Percentiles rank a stretch among this genome's conserved stretches.
phyloP scores from a whole-genome alignment of 208 protist genomes.

The Lotmaria passim region DNA sequence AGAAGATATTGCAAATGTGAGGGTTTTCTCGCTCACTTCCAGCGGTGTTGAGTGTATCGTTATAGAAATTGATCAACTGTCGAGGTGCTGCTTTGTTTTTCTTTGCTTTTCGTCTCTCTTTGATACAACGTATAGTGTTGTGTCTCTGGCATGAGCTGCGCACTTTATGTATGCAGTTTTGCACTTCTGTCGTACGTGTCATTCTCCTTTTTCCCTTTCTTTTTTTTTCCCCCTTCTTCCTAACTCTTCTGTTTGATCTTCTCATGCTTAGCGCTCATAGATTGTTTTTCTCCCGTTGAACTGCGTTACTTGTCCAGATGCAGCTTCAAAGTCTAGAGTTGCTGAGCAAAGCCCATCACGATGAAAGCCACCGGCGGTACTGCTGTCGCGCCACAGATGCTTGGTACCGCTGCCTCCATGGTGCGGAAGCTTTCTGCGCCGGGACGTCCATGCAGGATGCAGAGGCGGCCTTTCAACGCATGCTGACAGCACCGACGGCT shows the following conservation, averaged over 20 bases:
- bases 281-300: background rate
- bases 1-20: too few relatives aligned
- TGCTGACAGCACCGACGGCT: background rate
- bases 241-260: conserved; percentile 14
- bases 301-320: conserved; percentile 2
- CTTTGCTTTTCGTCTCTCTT: too few relatives aligned
- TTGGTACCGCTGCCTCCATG: conserved; percentile 26
- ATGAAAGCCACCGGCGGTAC: conserved; percentile 9
- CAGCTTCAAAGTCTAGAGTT: conserved; percentile 26
- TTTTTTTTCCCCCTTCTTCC: conserved; percentile 8
- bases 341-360: conserved; percentile 15
- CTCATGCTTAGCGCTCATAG: conserved; percentile 3
- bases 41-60: too few relatives aligned
- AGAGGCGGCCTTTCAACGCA: conserved; percentile 2
- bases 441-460: background rate
- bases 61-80: too few relatives aligned
- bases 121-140: too few relatives aligned
- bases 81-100: too few relatives aligned
- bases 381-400: conserved; percentile 33
- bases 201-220: background rate
- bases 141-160: too few relatives aligned
- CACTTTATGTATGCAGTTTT: too few relatives aligned
- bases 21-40: too few relatives aligned
- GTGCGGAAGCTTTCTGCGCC: background rate
- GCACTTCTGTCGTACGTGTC: background rate